A percentile compares a stretch with the other conserved stretches of the same genome.
These are phyloP conservation scores for Uronychia binucleata DNA, from an alignment of 73 alveolate species.

Conservation along the genomic window DNA sequence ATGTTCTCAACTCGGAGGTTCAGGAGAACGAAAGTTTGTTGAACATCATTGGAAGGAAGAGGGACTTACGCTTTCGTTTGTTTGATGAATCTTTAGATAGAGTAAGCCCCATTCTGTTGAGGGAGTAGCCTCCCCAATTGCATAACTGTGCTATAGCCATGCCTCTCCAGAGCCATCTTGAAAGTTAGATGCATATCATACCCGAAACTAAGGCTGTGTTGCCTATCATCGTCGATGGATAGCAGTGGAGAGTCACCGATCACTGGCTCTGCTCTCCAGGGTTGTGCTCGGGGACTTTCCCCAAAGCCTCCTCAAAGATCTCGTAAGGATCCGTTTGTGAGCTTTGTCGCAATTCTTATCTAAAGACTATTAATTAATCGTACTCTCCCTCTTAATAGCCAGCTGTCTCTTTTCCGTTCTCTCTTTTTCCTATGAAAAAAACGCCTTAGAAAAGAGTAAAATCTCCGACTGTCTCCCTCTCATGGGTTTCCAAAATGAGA, in stretches of 20 bases:
- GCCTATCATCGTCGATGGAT: neutral
- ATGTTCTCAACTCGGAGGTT: no score
- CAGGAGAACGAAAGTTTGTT: neutral
- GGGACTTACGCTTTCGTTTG: neutral
- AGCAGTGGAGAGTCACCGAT: neutral
- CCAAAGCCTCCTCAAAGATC: conserved; percentile 2
- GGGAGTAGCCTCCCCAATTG: neutral
- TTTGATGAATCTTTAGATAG: neutral
- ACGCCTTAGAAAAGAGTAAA: no score
- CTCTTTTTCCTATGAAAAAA: no score
- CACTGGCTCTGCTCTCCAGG: conserved; percentile 1
- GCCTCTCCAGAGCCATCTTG: no score
- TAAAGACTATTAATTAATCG: neutral
- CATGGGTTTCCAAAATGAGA: no score
- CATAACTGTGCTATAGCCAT: neutral
- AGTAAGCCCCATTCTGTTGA: conserved; percentile 1
- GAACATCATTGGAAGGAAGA: neutral
- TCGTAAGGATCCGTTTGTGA: neutral
- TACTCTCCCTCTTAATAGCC: neutral
- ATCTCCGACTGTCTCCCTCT: no score
- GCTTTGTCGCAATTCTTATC: neutral
- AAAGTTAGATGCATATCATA: no score
- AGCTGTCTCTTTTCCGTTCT: neutral
- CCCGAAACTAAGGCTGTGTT: no score
- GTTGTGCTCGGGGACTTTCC: neutral